Conservation (phyloP, 768 basidiomycete species). For the Epithele typhae region DNA sequence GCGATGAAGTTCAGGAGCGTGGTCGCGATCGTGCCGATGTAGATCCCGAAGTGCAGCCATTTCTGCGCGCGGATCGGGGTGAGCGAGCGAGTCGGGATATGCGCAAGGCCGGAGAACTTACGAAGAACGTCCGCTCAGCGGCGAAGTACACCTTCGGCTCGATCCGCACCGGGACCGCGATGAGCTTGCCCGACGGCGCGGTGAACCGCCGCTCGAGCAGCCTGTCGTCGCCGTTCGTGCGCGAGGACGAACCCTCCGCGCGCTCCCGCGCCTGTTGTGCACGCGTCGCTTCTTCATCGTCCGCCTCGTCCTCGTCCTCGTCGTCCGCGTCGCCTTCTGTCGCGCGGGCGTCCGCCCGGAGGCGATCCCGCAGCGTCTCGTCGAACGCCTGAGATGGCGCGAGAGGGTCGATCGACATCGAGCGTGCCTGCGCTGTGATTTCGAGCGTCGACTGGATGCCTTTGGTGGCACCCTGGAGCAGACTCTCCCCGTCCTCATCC, state of each 20-base stretch:
- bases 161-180: slow-evolving; percentile 90
- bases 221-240: slow-evolving; percentile 38
- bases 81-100: too few relatives aligned
- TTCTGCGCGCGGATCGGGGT: slow-evolving; percentile 55
- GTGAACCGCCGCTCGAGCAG: slow-evolving; percentile 63
- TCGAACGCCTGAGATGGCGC: slow-evolving; percentile 81
- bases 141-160: slow-evolving; percentile 99
- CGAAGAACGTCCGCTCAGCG: slow-evolving; percentile 89
- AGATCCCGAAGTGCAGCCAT: slow-evolving; percentile 86
- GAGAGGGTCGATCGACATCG: slow-evolving; percentile 80
- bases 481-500: slow-evolving; percentile 18
- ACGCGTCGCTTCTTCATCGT: slow-evolving; percentile 26
- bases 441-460: slow-evolving; percentile 17
- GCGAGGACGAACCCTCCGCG: neutral
- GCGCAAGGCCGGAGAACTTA: slow-evolving; percentile 37
- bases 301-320: slow-evolving; percentile 29
- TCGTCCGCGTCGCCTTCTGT: slow-evolving; percentile 42
- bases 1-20: slow-evolving; percentile 83
- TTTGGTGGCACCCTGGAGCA: neutral
- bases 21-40: slow-evolving; percentile 87
- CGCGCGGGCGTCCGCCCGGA: slow-evolving; percentile 35
- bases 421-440: slow-evolving; percentile 15
- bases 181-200: slow-evolving; percentile 84
- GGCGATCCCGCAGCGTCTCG: slow-evolving; percentile 69
- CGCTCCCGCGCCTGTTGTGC: slow-evolving; percentile 4